These are phyloP conservation scores for Hypoxylon rubiginosum DNA, from an alignment of 2,329 filamentous ascomycete genomes.

Conservation along the genomic window DNA sequence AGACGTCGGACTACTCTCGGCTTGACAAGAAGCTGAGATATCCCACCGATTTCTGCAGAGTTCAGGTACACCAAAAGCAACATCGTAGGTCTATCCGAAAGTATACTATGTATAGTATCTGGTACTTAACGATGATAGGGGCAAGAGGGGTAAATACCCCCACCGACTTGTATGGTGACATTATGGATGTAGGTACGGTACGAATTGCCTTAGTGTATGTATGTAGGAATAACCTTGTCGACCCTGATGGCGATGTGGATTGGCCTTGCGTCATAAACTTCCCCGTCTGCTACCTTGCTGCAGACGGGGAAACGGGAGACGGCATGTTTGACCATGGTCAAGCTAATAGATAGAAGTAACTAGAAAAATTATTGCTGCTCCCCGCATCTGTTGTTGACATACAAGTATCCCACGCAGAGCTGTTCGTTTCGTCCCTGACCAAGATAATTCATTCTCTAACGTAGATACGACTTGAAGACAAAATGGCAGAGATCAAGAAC, in stretches of 20 bases:
- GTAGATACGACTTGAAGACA: slow-evolving; percentile 18
- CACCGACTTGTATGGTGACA: slow-evolving; percentile 7
- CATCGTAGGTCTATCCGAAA: background rate
- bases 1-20: background rate
- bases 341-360: slow-evolving; percentile 27
- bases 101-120: slow-evolving; percentile 1
- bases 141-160: slow-evolving; percentile 13
- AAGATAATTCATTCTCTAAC: background rate
- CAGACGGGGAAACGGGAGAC: slow-evolving; percentile 17
- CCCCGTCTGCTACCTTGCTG: background rate
- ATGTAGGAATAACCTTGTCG: slow-evolving; percentile 10
- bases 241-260: slow-evolving; percentile 26
- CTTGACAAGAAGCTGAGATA: background rate
- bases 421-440: background rate
- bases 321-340: slow-evolving; percentile 16
- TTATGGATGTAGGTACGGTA: slow-evolving; percentile 15
- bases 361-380: slow-evolving; percentile 25
- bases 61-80: background rate
- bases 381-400: slow-evolving; percentile 15
- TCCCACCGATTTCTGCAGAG: background rate
- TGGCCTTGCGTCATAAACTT: slow-evolving; percentile 28
- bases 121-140: background rate
- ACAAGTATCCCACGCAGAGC: slow-evolving; percentile 23
- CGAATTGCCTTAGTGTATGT: slow-evolving; percentile 5
- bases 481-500: slow-evolving; percentile 48